Conservation (phyloP, 2,329 filamentous ascomycete genomes). For the Tolypocladium album region DNA sequence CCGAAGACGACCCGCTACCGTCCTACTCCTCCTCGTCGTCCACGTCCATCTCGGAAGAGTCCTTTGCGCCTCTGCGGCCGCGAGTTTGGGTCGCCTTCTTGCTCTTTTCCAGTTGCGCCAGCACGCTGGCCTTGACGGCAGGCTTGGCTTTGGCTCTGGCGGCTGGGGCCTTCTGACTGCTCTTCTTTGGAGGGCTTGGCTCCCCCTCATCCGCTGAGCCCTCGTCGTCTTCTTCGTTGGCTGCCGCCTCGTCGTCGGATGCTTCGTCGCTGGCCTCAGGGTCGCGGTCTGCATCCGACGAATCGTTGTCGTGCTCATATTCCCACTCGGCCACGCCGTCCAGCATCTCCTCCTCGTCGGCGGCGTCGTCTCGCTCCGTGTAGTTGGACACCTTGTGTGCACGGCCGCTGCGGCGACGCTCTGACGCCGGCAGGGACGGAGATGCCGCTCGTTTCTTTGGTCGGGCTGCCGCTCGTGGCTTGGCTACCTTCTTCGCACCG, state of each 20-base stretch:
- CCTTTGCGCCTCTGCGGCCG: slow-evolving; percentile 13
- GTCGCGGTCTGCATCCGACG: slow-evolving; percentile 18
- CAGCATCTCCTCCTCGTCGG: slow-evolving; percentile 52
- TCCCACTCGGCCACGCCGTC: slow-evolving; percentile 50
- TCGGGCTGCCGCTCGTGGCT: slow-evolving; percentile 16
- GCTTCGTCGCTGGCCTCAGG: neutral
- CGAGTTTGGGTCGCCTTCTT: slow-evolving; percentile 15
- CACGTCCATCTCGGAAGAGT: slow-evolving; percentile 22
- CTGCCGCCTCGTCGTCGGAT: slow-evolving; percentile 12
- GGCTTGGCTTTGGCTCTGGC: slow-evolving; percentile 12
- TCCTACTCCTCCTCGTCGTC: slow-evolving; percentile 15
- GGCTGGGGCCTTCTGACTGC: slow-evolving; percentile 10
- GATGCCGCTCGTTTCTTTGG: slow-evolving; percentile 16
- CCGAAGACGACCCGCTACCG: neutral
- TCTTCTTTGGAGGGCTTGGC: slow-evolving; percentile 12
- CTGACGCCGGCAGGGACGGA: slow-evolving; percentile 22
- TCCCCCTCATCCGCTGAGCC: slow-evolving; percentile 9
- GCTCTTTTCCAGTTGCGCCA: slow-evolving; percentile 10
- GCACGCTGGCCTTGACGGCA: slow-evolving; percentile 13
- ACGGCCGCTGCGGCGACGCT: slow-evolving; percentile 48
- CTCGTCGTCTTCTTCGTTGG: slow-evolving; percentile 6
- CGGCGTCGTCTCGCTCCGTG: slow-evolving; percentile 44
- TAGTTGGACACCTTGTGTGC: slow-evolving; percentile 36
- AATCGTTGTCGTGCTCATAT: slow-evolving; percentile 29
- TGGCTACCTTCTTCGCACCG: slow-evolving; percentile 20